Evolutionary conservation across 495 filamentous ascomycete genomes (phyloP).

Genomic region (Penicillium cosmopolitanum): DNA sequence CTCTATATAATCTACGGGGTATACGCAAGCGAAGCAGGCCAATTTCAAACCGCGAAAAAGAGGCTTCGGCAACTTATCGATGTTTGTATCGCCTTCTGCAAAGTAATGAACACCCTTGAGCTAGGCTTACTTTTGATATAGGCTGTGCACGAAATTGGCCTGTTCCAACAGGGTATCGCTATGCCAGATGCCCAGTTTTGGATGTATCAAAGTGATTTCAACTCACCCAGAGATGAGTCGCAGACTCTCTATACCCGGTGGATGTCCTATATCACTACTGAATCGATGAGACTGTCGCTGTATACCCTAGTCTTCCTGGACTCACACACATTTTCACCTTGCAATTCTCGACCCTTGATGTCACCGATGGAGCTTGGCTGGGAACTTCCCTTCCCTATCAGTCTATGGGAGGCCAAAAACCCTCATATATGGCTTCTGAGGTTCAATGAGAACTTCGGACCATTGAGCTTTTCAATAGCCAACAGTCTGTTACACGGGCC

Average conservation of each 20-base stretch:
- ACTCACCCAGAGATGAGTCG: slow-evolving; percentile 13
- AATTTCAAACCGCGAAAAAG: slow-evolving; percentile 16
- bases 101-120: neutral
- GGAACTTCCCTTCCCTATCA: slow-evolving; percentile 19
- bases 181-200: slow-evolving; percentile 18
- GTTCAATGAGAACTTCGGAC: slow-evolving; percentile 15
- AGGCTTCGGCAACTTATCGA: slow-evolving; percentile 16
- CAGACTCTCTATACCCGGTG: slow-evolving; percentile 19
- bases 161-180: slow-evolving; percentile 18
- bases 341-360: slow-evolving; percentile 17
- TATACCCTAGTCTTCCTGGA: slow-evolving; percentile 20
- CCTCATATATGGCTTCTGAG: slow-evolving; percentile 16
- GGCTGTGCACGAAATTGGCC: slow-evolving; percentile 15
- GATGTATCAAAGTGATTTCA: slow-evolving; percentile 13
- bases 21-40: slow-evolving; percentile 13
- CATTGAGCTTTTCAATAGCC: slow-evolving; percentile 8
- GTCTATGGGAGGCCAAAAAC: slow-evolving; percentile 20
- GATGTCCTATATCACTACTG: slow-evolving; percentile 16
- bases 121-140: slow-evolving; percentile 12
- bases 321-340: slow-evolving; percentile 17
- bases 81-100: slow-evolving; percentile 15
- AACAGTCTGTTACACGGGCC: slow-evolving; percentile 10
- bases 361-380: slow-evolving; percentile 20
- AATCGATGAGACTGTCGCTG: slow-evolving; percentile 19
- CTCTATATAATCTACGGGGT: slow-evolving; percentile 20